phyloP scores from a whole-genome alignment of 257 asterid species.

The Ophiorrhiza pumila region DNA sequence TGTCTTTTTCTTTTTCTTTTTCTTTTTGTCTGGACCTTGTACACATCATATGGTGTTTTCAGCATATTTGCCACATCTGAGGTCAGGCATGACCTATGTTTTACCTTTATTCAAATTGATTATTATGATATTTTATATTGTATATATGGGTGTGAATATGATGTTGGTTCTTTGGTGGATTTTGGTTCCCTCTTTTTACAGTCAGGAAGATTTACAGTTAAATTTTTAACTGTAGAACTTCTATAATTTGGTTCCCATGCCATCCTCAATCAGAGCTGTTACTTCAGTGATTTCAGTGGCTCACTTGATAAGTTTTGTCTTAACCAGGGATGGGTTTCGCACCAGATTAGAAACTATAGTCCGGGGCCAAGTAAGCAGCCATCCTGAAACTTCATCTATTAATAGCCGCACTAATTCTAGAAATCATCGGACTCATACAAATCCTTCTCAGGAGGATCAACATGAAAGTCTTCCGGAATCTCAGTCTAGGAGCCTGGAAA shows the following conservation, averaged over 20 bases:
- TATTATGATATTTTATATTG: background rate
- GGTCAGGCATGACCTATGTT: background rate
- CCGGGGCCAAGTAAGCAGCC: conserved; percentile 74
- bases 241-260: background rate
- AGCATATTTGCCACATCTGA: background rate
- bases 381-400: conserved; percentile 43
- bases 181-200: background rate
- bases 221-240: background rate
- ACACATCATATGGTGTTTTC: too few relatives aligned
- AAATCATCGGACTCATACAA: conserved; percentile 45
- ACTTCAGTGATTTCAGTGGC: conserved; percentile 5
- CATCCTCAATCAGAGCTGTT: background rate
- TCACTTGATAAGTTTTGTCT: conserved; percentile 23
- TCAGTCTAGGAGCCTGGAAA: conserved; percentile 38
- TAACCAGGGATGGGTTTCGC: conserved; percentile 82
- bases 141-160: background rate
- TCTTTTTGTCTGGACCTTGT: background rate
- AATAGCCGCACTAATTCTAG: conserved; percentile 38
- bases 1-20: background rate
- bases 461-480: conserved; percentile 39
- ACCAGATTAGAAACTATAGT: conserved; percentile 71
- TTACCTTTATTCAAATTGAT: background rate
- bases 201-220: background rate
- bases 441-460: conserved; percentile 46
- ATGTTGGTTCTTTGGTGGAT: background rate